Base-by-base conservation (phyloP, 2,329 filamentous ascomycete genomes). In the Fusarium stilboides region DNA sequence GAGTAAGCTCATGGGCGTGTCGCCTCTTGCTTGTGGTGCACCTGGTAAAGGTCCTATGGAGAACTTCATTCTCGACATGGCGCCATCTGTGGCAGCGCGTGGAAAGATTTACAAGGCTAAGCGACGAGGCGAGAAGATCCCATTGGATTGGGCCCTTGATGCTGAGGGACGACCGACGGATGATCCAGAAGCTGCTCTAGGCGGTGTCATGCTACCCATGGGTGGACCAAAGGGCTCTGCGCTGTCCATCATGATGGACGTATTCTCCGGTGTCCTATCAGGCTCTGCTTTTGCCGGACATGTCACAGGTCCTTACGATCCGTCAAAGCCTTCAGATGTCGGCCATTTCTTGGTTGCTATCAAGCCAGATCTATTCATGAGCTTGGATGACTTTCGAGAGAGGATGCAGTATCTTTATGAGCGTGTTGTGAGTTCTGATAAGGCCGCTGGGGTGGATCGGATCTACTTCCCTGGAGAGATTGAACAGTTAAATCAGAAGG, bases 191-290 rank as follows among this genome's bases (percentile, higher is more conserved):
- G 85, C 84, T 20, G 93, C 93, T 0, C 80, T 96, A 12, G 87
- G 88, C 34, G 92, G 92, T 2, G 91, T 94, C 5, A 95, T 96
- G 93, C 80, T 95, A 20, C 92, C 93, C 0, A 94, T 96, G 91
- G 92, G 92, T 4, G 93, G 93, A 0, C 92, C 93, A 0, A 96
- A 96, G 78, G 93, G 93, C 0, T 92, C 90, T 3, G 93, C 87
- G 0, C 77, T 96, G 40, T 83, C 91, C 1, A 88, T 96, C 57
- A 95, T 94, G 91, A 96, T 96, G 93, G 92, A 96, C 75, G 91
- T 97, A 3, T 95, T 96, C 75, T 94, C 92, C 0, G 93, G 92
- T 0, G 90, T 92, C 0, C 74, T 96, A 1, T 93, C 91, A 0
- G 93, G 92, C 0, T 91, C 89, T 33, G 92, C 92, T 0, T 96